Evolutionary conservation across 2,329 filamentous ascomycete species (phyloP), one percentile per base, ranked within the genome.

Genomic region (Aspergillus transmontanensis): DNA sequence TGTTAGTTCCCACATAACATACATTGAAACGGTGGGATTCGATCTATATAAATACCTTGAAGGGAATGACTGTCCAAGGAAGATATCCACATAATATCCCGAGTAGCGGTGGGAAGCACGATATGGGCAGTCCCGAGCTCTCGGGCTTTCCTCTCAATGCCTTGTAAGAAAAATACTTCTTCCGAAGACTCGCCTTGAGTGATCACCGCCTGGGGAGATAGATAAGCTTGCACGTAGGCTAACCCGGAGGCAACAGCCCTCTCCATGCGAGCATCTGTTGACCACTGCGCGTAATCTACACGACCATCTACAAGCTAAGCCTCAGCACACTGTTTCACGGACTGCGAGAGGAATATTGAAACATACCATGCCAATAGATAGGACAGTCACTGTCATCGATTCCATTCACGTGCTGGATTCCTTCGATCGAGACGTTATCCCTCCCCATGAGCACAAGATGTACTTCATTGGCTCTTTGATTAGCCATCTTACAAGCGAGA

Each of bases 401-500:
- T 36, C 93, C 92, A 75, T 97, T 97, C 63, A 97, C 83, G 58
- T 87, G 82, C 69, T 89, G 83, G 36, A 98, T 82, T 39, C 91
- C 86, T 16, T 88, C 84, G 57, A 96, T 77, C 0, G 86, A 80
- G 57, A 97, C 85, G 14, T 89, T 85, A 64, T 89, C 90, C 63
- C 90, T 85, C 57, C 93, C 90, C 79, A 96, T 85, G 4, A 98
- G 79, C 0, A 87, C 90, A 73, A 96, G 90, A 75, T 98, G 94
- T 10, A 97, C 93, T 66, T 88, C 85, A 72, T 88, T 96, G 63
- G 85, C 83, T 61, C 86, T 83, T 76, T 88, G 85, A 26, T 77
- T 76, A 7, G 89, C 89, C 94, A 97, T 97, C 70, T 92, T 87
- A 76, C 95, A 98, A 6, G 94, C 92, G 73, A 97, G 82, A 0